Base-by-base conservation (phyloP, 345 rosid genomes). In the Aethionema arabicum region DNA sequence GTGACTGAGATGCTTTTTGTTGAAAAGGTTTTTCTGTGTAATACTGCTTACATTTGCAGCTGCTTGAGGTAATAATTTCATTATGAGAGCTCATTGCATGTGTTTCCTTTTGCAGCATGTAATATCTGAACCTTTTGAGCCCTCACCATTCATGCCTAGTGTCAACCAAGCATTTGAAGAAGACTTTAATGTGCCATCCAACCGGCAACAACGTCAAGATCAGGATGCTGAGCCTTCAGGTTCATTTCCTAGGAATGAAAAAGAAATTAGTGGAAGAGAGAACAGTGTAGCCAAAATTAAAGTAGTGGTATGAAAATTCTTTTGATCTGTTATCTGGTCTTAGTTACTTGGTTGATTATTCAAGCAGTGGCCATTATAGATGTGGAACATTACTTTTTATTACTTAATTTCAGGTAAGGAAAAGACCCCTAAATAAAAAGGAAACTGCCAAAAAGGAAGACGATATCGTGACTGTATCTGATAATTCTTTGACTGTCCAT, bases 371-470 rank as follows among this genome's bases (percentile, higher is more conserved):
- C 21, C 15, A 43, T 45, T 52, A 16, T 43, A 11, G 0, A 43
- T 43, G 46, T 53, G 27, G 11, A 10, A 42, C 32, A 48, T 13
- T 21, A 38, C 8, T 30, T 41, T 32, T 39, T 49, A 37, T 41
- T 31, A 27, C 63, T 30, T 14, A 61, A 40, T 69, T 37, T 42
- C 63, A 92, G 98, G 98, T 93, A 33, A 87, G 99, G 40, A 93
- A 93, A 74, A 85, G 99, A 70, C 99, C 99, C 9, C 56, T 93
- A 55, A 93, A 93, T 84, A 93, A 79, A 82, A 93, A 87, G 68
- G 97, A 93, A 72, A 67, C 80, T 65, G 72, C 91, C 37, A 78
- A 80, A 72, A 93, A 87, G 83, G 99, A 93, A 80, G 99, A 90
- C 4, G 99, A 93, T 79, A 79, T 93, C 33, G 91, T 93, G 32